phyloP scores from a whole-genome alignment of 148 eudicot species.

The Spergularia marina region DNA sequence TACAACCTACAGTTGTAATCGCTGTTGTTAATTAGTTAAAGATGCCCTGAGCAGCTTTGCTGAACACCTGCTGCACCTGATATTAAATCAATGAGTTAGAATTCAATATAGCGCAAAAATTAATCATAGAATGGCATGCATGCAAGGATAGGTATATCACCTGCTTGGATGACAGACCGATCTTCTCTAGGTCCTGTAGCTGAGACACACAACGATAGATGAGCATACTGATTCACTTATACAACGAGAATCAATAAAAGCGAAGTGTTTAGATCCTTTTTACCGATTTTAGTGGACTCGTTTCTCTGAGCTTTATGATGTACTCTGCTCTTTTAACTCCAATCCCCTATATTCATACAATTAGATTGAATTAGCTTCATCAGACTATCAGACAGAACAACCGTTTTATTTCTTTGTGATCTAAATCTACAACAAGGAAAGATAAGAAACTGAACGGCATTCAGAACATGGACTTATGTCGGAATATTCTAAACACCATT shows the following conservation, averaged over 20 bases:
- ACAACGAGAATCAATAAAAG: neutral
- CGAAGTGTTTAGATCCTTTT: constrained; percentile 16
- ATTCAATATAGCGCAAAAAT: neutral
- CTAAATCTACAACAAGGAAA: neutral
- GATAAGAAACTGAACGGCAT: neutral
- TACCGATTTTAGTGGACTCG: constrained; percentile 78
- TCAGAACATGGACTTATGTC: neutral
- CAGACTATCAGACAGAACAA: neutral
- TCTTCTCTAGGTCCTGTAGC: constrained; percentile 79
- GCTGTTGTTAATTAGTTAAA: neutral
- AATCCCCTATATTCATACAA: constrained; percentile 60
- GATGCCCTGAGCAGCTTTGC: constrained; percentile 10
- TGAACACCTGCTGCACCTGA: constrained; percentile 12
- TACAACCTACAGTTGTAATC: neutral
- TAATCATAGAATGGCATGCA: neutral
- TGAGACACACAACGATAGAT: constrained; percentile 26
- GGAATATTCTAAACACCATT: neutral
- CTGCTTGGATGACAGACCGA: constrained; percentile 88
- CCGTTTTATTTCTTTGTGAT: too few species aligned
- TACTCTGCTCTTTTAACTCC: constrained; percentile 79
- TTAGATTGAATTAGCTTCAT: neutral
- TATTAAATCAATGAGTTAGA: neutral
- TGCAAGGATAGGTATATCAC: constrained; percentile 19
- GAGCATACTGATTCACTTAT: neutral
- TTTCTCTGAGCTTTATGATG: constrained; percentile 72